Evolutionary conservation across 2,329 filamentous ascomycete genomes (phyloP).

Genomic region (Paraphaeosphaeria minitans): DNA sequence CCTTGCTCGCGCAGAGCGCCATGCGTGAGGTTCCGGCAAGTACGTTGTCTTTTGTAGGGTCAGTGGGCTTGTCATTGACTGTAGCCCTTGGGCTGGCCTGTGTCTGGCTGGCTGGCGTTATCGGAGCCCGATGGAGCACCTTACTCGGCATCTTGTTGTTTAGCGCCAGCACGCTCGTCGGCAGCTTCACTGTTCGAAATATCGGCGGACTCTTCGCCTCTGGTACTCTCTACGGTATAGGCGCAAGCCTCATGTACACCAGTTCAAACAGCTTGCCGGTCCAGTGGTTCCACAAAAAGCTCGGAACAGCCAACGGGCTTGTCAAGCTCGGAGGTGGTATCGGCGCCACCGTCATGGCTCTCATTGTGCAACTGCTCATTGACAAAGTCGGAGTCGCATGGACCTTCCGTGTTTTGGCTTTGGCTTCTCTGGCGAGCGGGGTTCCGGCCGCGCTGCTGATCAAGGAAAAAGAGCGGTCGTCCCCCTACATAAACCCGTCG

Average conservation of each 20-base stretch:
- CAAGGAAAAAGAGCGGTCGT: slow-evolving; percentile 4
- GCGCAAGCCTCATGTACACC: slow-evolving; percentile 24
- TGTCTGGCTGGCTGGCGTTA: slow-evolving; percentile 8
- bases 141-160: slow-evolving; percentile 49
- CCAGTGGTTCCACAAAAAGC: slow-evolving; percentile 10
- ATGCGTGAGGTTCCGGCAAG: slow-evolving; percentile 51
- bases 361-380: slow-evolving; percentile 4
- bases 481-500: slow-evolving; percentile 2
- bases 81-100: slow-evolving; percentile 57
- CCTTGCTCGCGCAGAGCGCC: slow-evolving; percentile 53
- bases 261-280: slow-evolving; percentile 14
- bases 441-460: slow-evolving; percentile 7
- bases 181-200: slow-evolving; percentile 51
- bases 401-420: slow-evolving; percentile 3
- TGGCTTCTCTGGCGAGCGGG: slow-evolving; percentile 4
- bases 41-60: slow-evolving; percentile 63
- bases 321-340: slow-evolving; percentile 9
- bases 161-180: slow-evolving; percentile 54
- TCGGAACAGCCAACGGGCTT: slow-evolving; percentile 2
- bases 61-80: slow-evolving; percentile 55
- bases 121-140: slow-evolving; percentile 38
- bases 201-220: slow-evolving; percentile 54
- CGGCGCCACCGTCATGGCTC: slow-evolving; percentile 8
- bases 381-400: slow-evolving; percentile 7
- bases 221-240: slow-evolving; percentile 54